These are phyloP conservation scores for Metschnikowia koreensis DNA, from an alignment of 805 yeast genomes.

Conservation along the genomic window DNA sequence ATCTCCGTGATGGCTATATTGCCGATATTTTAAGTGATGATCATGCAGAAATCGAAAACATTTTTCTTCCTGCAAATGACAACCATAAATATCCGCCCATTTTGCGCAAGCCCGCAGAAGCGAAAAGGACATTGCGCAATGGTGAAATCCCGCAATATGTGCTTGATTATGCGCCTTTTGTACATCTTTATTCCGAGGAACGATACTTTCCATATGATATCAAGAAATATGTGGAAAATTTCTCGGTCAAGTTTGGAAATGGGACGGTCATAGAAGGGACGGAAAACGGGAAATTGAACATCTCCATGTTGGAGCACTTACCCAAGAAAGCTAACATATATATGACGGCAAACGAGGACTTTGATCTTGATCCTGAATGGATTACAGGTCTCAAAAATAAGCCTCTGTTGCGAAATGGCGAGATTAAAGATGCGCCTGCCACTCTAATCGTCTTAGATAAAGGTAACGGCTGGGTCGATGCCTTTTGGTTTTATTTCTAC, in stretches of 20 bases:
- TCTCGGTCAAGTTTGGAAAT: conserved; percentile 53
- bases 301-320: conserved; percentile 31
- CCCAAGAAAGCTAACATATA: conserved; percentile 43
- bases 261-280: conserved; percentile 43
- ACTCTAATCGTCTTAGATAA: conserved; percentile 81
- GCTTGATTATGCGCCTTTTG: conserved; percentile 67
- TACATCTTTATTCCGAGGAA: conserved; percentile 88
- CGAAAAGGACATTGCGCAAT: conserved; percentile 38
- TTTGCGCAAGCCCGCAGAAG: conserved; percentile 27
- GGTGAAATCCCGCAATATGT: conserved; percentile 68
- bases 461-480: conserved; percentile 93
- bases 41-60: conserved; percentile 24
- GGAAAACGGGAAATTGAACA: conserved; percentile 27
- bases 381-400: conserved; percentile 67
- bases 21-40: conserved; percentile 21
- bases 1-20: conserved; percentile 22
- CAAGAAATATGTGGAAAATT: conserved; percentile 62
- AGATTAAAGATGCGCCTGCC: conserved; percentile 74
- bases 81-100: conserved; percentile 34
- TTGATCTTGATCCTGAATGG: conserved; percentile 75
- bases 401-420: conserved; percentile 73
- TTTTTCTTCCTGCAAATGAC: conserved; percentile 25
- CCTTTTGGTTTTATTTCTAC: conserved; percentile 95
- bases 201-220: conserved; percentile 81
- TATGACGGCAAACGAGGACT: conserved; percentile 68